Percentiles rank a stretch among this genome's conserved stretches.
phyloP scores from a whole-genome alignment of 2,329 filamentous ascomycete genomes.

The Podosphaera xanthii region DNA sequence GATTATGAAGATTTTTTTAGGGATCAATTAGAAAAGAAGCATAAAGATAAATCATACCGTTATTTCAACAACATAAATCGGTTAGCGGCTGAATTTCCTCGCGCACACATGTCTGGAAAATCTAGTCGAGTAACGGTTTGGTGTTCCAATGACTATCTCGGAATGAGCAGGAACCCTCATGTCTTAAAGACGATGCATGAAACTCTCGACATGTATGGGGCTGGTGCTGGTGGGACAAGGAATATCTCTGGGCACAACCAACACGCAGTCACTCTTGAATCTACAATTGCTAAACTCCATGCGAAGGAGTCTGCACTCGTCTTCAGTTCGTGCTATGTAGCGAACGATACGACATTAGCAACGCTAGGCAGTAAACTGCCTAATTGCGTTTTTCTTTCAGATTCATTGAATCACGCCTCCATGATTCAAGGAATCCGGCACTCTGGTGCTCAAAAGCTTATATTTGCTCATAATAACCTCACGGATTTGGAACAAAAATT shows the following conservation, averaged over 20 bases:
- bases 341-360: constrained; percentile 88
- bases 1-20: constrained; percentile 83
- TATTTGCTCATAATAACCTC: constrained; percentile 98
- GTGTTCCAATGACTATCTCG: constrained; percentile 98
- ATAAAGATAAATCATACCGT: constrained; percentile 98
- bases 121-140: constrained; percentile 86
- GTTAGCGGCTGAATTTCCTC: constrained; percentile 84
- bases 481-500: constrained; percentile 80
- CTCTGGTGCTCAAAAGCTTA: constrained; percentile 87
- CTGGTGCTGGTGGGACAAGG: constrained; percentile 81
- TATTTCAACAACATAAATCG: constrained; percentile 99
- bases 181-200: constrained; percentile 86
- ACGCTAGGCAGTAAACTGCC: constrained; percentile 94
- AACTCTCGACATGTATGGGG: constrained; percentile 82
- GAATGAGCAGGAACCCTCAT: constrained; percentile 79
- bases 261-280: constrained; percentile 72
- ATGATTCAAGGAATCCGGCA: constrained; percentile 99
- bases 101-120: constrained; percentile 66
- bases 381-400: constrained; percentile 91
- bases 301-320: constrained; percentile 81
- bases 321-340: constrained; percentile 95
- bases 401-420: constrained; percentile 91
- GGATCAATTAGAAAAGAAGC: constrained; percentile 85
- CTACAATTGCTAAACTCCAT: constrained; percentile 65
- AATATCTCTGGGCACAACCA: constrained; percentile 97